A percentile compares a stretch with the other conserved stretches of the same genome.
These are phyloP conservation scores for Cladorrhinum sp. DNA, from an alignment of 2,329 filamentous ascomycete species.

Conservation along the genomic window DNA sequence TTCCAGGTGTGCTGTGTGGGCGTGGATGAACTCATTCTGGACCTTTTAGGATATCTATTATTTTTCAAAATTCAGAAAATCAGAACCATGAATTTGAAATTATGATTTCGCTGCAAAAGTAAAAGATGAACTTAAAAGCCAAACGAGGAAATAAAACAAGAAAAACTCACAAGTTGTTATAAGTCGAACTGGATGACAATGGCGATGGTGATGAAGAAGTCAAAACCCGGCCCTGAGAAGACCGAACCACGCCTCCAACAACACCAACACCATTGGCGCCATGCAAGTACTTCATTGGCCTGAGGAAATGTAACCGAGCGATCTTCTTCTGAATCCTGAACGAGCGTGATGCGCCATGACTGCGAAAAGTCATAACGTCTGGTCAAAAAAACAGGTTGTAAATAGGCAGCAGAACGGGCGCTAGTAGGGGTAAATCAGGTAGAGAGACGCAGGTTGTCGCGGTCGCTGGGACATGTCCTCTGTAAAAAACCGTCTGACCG, in stretches of 20 bases:
- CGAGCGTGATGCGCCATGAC: constrained; percentile 23
- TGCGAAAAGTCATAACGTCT: constrained; percentile 19
- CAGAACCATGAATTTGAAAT: too few relatives aligned
- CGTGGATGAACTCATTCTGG: not conserved
- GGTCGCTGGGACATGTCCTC: not conserved
- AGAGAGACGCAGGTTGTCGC: not conserved
- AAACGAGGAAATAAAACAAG: not conserved
- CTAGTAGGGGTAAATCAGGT: not conserved
- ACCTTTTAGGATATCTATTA: not conserved
- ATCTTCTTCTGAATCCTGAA: constrained; percentile 3
- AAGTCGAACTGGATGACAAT: not conserved
- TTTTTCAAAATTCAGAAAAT: not conserved
- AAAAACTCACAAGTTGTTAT: not conserved
- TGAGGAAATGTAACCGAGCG: not conserved
- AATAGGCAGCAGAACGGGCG: constrained; percentile 17
- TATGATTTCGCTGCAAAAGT: too few relatives aligned
- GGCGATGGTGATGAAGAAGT: not conserved
- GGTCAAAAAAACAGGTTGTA: not conserved
- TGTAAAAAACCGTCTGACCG: not conserved
- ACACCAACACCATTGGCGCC: not conserved
- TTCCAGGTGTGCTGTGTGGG: constrained; percentile 33
- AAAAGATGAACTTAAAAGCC: too few relatives aligned
- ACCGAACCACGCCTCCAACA: not conserved
- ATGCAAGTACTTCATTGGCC: constrained; percentile 9
- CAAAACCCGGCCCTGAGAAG: constrained; percentile 1